A percentile compares a stretch with the other conserved stretches of the same genome.
These are phyloP conservation scores for Picea mariana DNA, from an alignment of 83 land plant species.

Conservation along the genomic window DNA sequence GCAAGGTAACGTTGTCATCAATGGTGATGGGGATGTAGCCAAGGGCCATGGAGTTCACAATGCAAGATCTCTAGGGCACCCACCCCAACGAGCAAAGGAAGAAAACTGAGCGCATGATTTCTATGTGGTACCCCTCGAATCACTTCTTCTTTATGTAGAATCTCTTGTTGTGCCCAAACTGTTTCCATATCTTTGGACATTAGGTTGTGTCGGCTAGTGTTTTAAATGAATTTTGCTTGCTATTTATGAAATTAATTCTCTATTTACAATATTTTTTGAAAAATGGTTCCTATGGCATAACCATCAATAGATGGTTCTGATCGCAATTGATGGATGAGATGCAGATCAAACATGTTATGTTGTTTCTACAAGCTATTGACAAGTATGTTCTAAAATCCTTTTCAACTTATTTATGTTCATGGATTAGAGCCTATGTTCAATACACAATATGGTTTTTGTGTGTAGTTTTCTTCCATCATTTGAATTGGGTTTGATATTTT, in stretches of 20 bases:
- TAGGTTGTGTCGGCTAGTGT: too few relatives aligned
- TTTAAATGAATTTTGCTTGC: too few relatives aligned
- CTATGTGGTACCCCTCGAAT: slow-evolving; percentile 62
- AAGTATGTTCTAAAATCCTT: not conserved
- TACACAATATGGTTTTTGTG: too few relatives aligned
- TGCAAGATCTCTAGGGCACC: slow-evolving; percentile 98
- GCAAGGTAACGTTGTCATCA: slow-evolving; percentile 84
- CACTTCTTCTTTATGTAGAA: slow-evolving; percentile 68
- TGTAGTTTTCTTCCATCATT: too few relatives aligned
- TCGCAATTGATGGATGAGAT: slow-evolving; percentile 79
- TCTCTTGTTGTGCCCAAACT: slow-evolving; percentile 42
- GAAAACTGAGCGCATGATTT: slow-evolving; percentile 80
- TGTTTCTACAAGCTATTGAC: slow-evolving; percentile 79
- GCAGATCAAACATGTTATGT: slow-evolving; percentile 71
- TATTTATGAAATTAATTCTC: too few relatives aligned
- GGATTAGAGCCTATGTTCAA: slow-evolving; percentile 7
- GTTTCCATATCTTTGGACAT: slow-evolving; percentile 39
- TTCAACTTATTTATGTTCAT: not conserved
- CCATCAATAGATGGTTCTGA: not conserved
- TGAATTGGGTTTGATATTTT: too few relatives aligned
- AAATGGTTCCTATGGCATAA: not conserved
- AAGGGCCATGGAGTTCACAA: slow-evolving; percentile 75
- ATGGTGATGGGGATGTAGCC: slow-evolving; percentile 94
- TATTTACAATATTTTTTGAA: too few relatives aligned
- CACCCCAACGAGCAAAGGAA: slow-evolving; percentile 94